These are phyloP conservation scores for Hyphopichia fennica DNA, from an alignment of 1,139 yeast genomes.

Conservation along the genomic window DNA sequence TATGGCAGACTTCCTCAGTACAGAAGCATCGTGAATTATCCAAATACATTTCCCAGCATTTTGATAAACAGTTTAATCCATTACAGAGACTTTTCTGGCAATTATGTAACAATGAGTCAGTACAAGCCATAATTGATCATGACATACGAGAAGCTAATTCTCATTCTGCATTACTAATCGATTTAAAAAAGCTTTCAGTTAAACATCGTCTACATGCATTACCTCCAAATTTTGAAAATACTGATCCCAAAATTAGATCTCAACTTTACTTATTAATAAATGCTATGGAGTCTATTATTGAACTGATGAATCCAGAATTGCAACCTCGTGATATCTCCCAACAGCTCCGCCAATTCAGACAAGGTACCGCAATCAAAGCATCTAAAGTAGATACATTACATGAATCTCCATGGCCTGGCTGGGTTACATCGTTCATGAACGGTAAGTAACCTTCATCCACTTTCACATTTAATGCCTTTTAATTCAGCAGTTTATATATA, in stretches of 20 bases:
- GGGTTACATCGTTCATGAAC: not conserved
- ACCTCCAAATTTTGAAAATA: constrained; percentile 10
- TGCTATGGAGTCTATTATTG: constrained; percentile 14
- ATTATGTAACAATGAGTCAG: constrained; percentile 16
- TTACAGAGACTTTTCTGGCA: constrained; percentile 27
- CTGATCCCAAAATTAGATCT: constrained; percentile 7
- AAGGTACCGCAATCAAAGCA: not conserved
- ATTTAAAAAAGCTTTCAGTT: constrained; percentile 31
- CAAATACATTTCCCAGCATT: constrained; percentile 14
- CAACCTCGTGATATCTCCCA: constrained; percentile 4
- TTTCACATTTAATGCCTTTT: too few relatives aligned
- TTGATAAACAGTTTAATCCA: constrained; percentile 15
- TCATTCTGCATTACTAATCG: constrained; percentile 20
- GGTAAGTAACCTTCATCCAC: not conserved
- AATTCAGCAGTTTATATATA: too few relatives aligned
- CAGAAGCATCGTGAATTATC: constrained; percentile 14
- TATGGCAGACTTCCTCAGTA: constrained; percentile 39
- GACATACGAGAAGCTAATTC: constrained; percentile 10
- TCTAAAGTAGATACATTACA: not conserved
- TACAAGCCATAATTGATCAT: constrained; percentile 13
- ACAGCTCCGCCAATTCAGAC: constrained; percentile 14
- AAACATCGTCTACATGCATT: constrained; percentile 27
- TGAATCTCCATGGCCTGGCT: not conserved
- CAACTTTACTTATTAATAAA: constrained; percentile 18
- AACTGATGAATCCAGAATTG: not conserved